phyloP scores from a whole-genome alignment of 305 asterid species.

The Plantago lanceolata region DNA sequence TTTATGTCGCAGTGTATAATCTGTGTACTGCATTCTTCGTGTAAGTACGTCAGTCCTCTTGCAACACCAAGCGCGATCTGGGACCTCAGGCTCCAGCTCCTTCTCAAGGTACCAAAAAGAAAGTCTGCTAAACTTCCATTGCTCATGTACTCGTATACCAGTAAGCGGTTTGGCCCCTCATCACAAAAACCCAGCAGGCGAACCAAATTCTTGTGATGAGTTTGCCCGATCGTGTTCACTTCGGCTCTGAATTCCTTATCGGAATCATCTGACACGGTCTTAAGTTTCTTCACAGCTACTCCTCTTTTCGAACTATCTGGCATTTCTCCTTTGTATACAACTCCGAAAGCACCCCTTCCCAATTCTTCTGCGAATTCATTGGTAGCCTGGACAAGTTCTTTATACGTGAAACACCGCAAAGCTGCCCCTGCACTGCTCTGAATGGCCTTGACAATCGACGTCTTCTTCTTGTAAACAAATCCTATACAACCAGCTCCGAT shows the following conservation, averaged over 20 bases:
- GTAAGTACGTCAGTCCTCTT: slow-evolving; percentile 36
- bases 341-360: slow-evolving; percentile 30
- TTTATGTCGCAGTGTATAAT: slow-evolving; percentile 33
- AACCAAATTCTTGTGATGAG: slow-evolving; percentile 39
- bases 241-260: slow-evolving; percentile 37
- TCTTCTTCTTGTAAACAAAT: slow-evolving; percentile 23
- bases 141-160: slow-evolving; percentile 22
- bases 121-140: slow-evolving; percentile 26
- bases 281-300: slow-evolving; percentile 34
- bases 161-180: slow-evolving; percentile 28
- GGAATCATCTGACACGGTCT: slow-evolving; percentile 27
- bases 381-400: slow-evolving; percentile 31
- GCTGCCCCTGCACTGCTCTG: background rate
- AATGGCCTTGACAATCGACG: background rate
- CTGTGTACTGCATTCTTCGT: slow-evolving; percentile 35
- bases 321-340: slow-evolving; percentile 31
- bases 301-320: slow-evolving; percentile 16
- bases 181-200: slow-evolving; percentile 34
- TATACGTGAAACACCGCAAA: slow-evolving; percentile 25
- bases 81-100: slow-evolving; percentile 27
- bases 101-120: slow-evolving; percentile 21
- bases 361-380: slow-evolving; percentile 25
- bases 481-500: slow-evolving; percentile 6
- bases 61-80: slow-evolving; percentile 30
- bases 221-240: slow-evolving; percentile 33